A percentile compares a stretch with the other conserved stretches of the same genome.
phyloP scores from a whole-genome alignment of 345 rosid genomes.

The Brassica carinata region DNA sequence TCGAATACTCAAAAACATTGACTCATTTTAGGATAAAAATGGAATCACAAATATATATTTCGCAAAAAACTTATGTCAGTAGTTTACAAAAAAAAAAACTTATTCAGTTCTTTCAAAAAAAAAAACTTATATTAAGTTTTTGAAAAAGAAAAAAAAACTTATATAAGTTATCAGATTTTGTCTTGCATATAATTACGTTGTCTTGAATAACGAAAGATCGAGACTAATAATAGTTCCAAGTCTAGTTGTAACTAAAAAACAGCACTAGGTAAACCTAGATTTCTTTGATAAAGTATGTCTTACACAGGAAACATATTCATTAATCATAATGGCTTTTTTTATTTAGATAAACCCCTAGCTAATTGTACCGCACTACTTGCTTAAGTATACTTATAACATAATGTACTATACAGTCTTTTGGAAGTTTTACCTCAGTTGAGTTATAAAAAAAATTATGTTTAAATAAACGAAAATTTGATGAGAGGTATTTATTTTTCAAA shows the following conservation, averaged over 20 bases:
- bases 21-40: background rate
- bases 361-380: background rate
- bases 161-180: background rate
- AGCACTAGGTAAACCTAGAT: background rate
- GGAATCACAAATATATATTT: background rate
- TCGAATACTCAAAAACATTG: background rate
- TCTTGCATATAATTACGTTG: background rate
- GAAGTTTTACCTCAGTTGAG: slow-evolving; percentile 11
- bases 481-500: slow-evolving; percentile 13
- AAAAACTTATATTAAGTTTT: background rate
- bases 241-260: background rate
- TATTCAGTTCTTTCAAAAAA: too few species aligned
- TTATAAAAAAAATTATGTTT: background rate
- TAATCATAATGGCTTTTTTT: background rate
- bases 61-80: background rate
- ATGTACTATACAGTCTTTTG: background rate
- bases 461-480: background rate
- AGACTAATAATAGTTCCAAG: background rate
- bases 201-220: background rate
- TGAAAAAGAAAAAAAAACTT: background rate
- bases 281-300: slow-evolving; percentile 1
- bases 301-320: background rate
- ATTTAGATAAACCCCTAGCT: background rate
- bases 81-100: background rate
- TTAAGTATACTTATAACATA: background rate